A percentile compares a stretch with the other conserved stretches of the same genome.
Evolutionary conservation across 1,284 basidiomycete species (phyloP).

Genomic region (Inonotus hispidus): DNA sequence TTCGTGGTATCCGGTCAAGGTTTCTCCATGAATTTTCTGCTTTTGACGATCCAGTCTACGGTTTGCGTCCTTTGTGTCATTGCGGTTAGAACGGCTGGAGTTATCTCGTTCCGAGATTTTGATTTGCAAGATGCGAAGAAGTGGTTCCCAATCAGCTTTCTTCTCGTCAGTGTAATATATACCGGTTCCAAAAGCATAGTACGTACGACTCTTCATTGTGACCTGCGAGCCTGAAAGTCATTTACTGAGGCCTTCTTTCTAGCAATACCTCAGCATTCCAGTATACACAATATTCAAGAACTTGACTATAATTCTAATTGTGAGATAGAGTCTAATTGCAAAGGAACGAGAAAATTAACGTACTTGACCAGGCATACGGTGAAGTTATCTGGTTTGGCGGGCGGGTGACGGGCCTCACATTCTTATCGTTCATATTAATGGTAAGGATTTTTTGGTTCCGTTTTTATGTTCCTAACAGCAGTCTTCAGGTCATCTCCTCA

Average conservation of each 20-base stretch:
- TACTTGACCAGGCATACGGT: constrained; percentile 75
- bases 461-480: constrained; percentile 11
- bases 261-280: constrained; percentile 93
- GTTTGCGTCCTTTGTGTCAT: constrained; percentile 82
- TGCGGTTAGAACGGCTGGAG: constrained; percentile 68
- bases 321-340: constrained; percentile 33
- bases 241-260: constrained; percentile 10
- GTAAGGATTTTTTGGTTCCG: constrained; percentile 33
- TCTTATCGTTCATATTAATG: constrained; percentile 92
- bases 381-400: constrained; percentile 98
- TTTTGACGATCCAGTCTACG: constrained; percentile 86
- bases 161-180: constrained; percentile 95
- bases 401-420: constrained; percentile 80
- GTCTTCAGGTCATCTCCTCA: constrained; percentile 79
- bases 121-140: constrained; percentile 80
- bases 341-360: background rate
- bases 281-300: constrained; percentile 99
- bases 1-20: constrained; percentile 91
- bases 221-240: background rate
- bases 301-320: constrained; percentile 96
- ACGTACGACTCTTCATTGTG: constrained; percentile 26
- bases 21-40: constrained; percentile 97
- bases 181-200: constrained; percentile 97
- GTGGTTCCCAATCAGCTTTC: constrained; percentile 93
- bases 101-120: constrained; percentile 88